phyloP scores from a whole-genome alignment of 495 filamentous ascomycete species.

The Podospora anserina region DNA sequence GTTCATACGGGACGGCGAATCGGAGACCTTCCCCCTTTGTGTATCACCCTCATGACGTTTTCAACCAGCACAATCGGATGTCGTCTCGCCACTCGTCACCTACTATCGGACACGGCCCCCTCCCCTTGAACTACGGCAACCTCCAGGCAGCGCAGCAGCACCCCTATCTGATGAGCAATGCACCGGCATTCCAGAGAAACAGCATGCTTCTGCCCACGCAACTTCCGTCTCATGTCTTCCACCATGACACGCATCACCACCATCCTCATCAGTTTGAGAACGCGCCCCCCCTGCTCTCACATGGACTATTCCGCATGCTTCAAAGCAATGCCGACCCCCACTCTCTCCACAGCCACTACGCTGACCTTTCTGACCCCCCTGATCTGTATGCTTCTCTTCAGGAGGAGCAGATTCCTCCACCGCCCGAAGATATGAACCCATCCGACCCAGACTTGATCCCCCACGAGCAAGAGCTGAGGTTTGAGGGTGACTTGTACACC shows the following conservation, averaged over 20 bases:
- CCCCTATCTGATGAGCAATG: slow-evolving; percentile 50
- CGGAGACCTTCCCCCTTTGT: slow-evolving; percentile 55
- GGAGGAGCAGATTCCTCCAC: slow-evolving; percentile 64
- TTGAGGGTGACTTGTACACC: slow-evolving; percentile 74
- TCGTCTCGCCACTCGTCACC: slow-evolving; percentile 54
- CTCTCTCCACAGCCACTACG: slow-evolving; percentile 57
- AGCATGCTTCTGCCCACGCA: slow-evolving; percentile 49
- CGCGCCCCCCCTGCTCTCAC: slow-evolving; percentile 55
- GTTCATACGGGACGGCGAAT: slow-evolving; percentile 55
- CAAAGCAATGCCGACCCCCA: slow-evolving; percentile 66
- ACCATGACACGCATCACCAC: slow-evolving; percentile 43
- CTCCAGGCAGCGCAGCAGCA: slow-evolving; percentile 53
- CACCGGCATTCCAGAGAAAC: slow-evolving; percentile 42
- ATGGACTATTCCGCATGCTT: slow-evolving; percentile 64
- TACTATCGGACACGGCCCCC: slow-evolving; percentile 50
- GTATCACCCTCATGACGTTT: slow-evolving; percentile 51
- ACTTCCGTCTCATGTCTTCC: slow-evolving; percentile 47
- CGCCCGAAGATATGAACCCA: slow-evolving; percentile 72
- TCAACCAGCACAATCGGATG: slow-evolving; percentile 43
- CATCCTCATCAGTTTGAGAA: slow-evolving; percentile 48
- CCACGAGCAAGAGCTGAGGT: slow-evolving; percentile 73
- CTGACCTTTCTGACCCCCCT: slow-evolving; percentile 65
- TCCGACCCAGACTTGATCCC: slow-evolving; percentile 65
- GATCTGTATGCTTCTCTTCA: slow-evolving; percentile 68
- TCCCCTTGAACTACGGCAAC: slow-evolving; percentile 52